Conservation (phyloP, 2,329 filamentous ascomycete genomes). For the Diplodia scrobiculata region DNA sequence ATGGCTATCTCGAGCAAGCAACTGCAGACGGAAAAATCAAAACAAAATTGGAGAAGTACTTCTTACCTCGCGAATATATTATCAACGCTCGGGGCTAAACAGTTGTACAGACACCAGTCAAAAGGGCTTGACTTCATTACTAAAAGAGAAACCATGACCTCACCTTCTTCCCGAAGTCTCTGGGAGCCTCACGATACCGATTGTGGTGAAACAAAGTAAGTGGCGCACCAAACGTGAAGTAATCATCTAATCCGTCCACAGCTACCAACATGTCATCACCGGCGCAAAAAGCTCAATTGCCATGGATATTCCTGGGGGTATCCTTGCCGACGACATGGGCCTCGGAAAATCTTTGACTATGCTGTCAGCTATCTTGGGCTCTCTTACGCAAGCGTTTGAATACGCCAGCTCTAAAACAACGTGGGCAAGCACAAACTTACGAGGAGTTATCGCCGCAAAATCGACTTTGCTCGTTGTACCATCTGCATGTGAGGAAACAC, state of each 20-base stretch:
- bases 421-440: background rate
- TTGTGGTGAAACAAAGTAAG: background rate
- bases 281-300: constrained; percentile 14
- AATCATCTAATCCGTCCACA: background rate
- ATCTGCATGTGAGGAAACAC: constrained; percentile 45
- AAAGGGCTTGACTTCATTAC: too few relatives aligned
- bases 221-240: too few relatives aligned
- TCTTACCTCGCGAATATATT: too few relatives aligned
- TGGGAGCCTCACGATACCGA: background rate
- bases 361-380: constrained; percentile 49
- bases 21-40: too few relatives aligned
- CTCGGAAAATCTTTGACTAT: constrained; percentile 59
- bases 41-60: too few relatives aligned
- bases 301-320: constrained; percentile 42
- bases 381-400: background rate
- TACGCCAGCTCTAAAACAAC: background rate
- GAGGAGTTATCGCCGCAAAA: constrained; percentile 34
- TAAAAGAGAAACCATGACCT: too few relatives aligned
- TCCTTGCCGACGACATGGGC: constrained; percentile 61
- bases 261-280: constrained; percentile 19
- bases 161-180: too few relatives aligned
- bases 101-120: too few relatives aligned
- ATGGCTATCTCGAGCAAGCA: too few relatives aligned
- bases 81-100: too few relatives aligned
- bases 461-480: constrained; percentile 53